These are phyloP conservation scores for Sporobolomyces roseus DNA, from an alignment of 768 basidiomycete species.

Conservation along the genomic window DNA sequence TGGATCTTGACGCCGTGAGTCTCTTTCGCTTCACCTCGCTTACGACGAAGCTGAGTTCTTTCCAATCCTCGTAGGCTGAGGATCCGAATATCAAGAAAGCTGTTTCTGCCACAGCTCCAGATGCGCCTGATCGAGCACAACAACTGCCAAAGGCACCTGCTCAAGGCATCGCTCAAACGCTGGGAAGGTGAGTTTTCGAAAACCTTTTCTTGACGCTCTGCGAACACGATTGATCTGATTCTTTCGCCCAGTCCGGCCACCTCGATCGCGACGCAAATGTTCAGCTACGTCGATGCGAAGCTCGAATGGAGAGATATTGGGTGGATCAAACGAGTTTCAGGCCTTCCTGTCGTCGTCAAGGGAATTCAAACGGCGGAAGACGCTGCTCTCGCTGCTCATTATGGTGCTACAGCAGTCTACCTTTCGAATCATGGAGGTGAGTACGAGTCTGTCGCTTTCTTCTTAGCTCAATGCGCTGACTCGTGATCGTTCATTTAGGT, in stretches of 20 bases:
- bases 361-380: constrained; percentile 56
- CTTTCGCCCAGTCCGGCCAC: neutral
- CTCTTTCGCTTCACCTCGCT: neutral
- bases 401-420: constrained; percentile 80
- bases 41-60: too few relatives aligned
- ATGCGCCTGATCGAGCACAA: constrained; percentile 22
- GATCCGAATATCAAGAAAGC: constrained; percentile 34
- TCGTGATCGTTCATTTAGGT: too few relatives aligned
- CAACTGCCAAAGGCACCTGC: neutral
- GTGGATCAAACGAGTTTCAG: constrained; percentile 42
- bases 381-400: constrained; percentile 74
- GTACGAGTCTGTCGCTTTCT: constrained; percentile 19
- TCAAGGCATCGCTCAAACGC: constrained; percentile 24
- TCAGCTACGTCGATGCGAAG: constrained; percentile 39
- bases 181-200: constrained; percentile 28
- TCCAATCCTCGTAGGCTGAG: neutral
- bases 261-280: constrained; percentile 39
- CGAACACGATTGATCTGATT: too few relatives aligned
- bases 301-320: constrained; percentile 37
- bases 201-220: too few relatives aligned
- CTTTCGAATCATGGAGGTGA: constrained; percentile 81
- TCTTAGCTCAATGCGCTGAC: neutral
- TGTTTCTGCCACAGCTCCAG: neutral
- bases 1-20: constrained; percentile 37
- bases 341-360: constrained; percentile 50